Conservation (phyloP, 768 basidiomycete species). For the Pisolithus sp. region DNA sequence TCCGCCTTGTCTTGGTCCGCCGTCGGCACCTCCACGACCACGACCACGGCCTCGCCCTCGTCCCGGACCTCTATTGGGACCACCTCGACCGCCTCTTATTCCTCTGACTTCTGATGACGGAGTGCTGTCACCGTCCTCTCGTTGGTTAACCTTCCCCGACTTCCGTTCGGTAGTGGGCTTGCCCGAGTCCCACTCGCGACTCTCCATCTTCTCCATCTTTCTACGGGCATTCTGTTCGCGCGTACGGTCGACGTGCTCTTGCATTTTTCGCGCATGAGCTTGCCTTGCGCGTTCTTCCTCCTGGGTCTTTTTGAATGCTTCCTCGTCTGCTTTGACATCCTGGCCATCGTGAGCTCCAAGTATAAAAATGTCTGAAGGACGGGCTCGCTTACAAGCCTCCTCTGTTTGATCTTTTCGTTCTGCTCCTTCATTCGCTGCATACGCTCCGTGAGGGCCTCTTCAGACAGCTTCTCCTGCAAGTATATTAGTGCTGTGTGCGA, state of each 20-base stretch:
- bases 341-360: conserved; percentile 20
- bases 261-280: conserved; percentile 56
- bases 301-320: conserved; percentile 67
- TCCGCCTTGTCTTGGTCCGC: not conserved
- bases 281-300: conserved; percentile 55
- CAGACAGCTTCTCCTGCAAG: conserved; percentile 60
- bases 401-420: conserved; percentile 72
- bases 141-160: conserved; percentile 1
- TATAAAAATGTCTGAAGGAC: not conserved
- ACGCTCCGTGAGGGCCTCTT: conserved; percentile 59
- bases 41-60: conserved; percentile 25
- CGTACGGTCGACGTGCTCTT: conserved; percentile 60
- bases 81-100: conserved; percentile 23
- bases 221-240: conserved; percentile 74
- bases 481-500: not conserved
- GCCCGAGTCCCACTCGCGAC: conserved; percentile 80
- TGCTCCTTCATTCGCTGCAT: conserved; percentile 67
- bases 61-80: conserved; percentile 30
- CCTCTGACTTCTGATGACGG: conserved; percentile 12
- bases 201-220: conserved; percentile 76
- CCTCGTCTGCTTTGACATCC: conserved; percentile 80
- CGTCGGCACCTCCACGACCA: not conserved
- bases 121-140: conserved; percentile 6
- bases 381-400: conserved; percentile 43
- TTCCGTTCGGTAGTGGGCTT: conserved; percentile 35